Conservation (phyloP, 176 grass and related monocot genomes). For the Phragmites australis region DNA sequence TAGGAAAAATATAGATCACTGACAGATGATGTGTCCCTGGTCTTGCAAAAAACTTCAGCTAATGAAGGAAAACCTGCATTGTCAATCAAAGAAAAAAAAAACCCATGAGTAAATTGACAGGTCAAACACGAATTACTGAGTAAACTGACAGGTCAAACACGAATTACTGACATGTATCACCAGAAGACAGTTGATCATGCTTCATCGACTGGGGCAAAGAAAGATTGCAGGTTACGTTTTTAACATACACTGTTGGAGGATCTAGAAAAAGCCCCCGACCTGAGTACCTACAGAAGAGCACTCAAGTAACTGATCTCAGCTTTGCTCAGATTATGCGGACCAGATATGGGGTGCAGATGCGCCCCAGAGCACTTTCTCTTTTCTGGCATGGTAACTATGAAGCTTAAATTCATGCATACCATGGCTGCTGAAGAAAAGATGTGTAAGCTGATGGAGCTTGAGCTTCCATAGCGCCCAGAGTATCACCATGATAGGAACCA, state of each 20-base stretch:
- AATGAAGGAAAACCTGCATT: constrained; percentile 70
- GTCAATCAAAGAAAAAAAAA: constrained; percentile 26
- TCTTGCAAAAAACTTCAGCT: constrained; percentile 60
- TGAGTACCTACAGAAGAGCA: constrained; percentile 66
- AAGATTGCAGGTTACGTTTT: constrained; percentile 59
- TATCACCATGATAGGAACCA: constrained; percentile 95
- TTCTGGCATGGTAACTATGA: constrained; percentile 6
- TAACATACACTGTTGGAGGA: constrained; percentile 70
- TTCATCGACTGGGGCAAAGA: constrained; percentile 57
- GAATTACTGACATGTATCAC: constrained; percentile 59
- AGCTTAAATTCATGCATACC: constrained; percentile 53
- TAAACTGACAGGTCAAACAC: constrained; percentile 38
- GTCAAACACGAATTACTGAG: too few species aligned
- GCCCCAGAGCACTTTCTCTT: not conserved
- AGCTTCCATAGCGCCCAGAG: constrained; percentile 96
- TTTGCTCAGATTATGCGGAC: not conserved
- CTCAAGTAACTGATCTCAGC: constrained; percentile 18
- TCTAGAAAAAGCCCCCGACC: constrained; percentile 87
- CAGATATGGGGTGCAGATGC: not conserved
- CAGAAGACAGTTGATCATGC: constrained; percentile 39
- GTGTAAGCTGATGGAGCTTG: constrained; percentile 97
- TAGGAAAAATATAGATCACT: constrained; percentile 57
- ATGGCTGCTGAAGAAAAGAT: constrained; percentile 87
- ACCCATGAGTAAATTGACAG: constrained; percentile 12
- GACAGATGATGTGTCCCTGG: constrained; percentile 57